Percentiles rank a stretch among this genome's conserved stretches.
Evolutionary conservation across 345 rosid species (phyloP).

Genomic region (Hibiscus syriacus): DNA sequence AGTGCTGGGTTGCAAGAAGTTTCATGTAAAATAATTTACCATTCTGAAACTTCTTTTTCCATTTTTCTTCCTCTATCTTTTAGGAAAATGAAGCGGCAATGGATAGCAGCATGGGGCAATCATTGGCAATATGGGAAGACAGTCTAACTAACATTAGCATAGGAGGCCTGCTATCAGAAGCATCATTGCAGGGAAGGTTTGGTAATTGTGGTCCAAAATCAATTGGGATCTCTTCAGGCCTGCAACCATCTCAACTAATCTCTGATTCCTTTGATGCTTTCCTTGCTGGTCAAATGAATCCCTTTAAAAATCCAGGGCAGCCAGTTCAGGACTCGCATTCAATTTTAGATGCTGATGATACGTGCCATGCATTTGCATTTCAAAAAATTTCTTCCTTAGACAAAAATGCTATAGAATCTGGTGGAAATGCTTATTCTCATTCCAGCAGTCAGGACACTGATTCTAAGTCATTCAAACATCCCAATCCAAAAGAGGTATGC

Average conservation of each 20-base stretch:
- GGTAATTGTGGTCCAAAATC: slow-evolving; percentile 6
- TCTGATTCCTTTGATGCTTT: slow-evolving; percentile 79
- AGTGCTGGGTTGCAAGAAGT: background rate
- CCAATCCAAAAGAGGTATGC: slow-evolving; percentile 32
- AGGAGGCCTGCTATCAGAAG: slow-evolving; percentile 32
- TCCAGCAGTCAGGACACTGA: slow-evolving; percentile 20
- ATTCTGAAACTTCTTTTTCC: slow-evolving; percentile 2
- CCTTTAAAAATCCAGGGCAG: slow-evolving; percentile 28
- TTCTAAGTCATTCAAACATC: slow-evolving; percentile 22
- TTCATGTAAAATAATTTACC: slow-evolving; percentile 10
- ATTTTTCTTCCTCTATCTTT: background rate
- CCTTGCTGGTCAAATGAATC: slow-evolving; percentile 33
- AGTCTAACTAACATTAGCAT: slow-evolving; percentile 64
- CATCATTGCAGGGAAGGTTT: background rate
- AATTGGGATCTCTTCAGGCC: slow-evolving; percentile 24
- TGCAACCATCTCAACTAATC: slow-evolving; percentile 44
- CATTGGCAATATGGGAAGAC: slow-evolving; percentile 57
- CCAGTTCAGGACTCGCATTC: slow-evolving; percentile 37
- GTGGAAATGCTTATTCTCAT: slow-evolving; percentile 24
- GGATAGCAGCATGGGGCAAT: slow-evolving; percentile 24
- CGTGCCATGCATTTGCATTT: slow-evolving; percentile 79
- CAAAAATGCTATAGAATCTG: slow-evolving; percentile 22
- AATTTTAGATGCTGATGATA: slow-evolving; percentile 85
- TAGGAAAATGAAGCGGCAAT: slow-evolving; percentile 38
- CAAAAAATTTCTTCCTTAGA: slow-evolving; percentile 36